phyloP scores from a whole-genome alignment of 202 grass and related monocot genomes.

The Miscanthus sacchariflorus region DNA sequence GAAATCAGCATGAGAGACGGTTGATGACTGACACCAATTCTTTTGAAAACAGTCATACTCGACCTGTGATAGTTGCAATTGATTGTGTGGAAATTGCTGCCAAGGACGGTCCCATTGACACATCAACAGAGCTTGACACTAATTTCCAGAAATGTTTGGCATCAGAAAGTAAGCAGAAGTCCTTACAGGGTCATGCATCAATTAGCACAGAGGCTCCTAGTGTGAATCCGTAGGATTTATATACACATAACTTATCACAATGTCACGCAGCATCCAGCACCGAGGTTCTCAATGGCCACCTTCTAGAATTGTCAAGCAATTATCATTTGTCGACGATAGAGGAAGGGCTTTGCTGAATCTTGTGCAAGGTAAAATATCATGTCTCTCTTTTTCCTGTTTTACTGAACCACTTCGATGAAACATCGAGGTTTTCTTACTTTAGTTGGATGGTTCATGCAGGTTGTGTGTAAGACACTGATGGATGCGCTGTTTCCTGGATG shows the following conservation, averaged over 20 bases:
- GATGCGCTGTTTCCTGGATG: not conserved
- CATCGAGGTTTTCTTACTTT: no score
- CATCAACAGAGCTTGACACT: slow-evolving; percentile 23
- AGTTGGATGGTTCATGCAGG: not conserved
- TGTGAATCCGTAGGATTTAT: slow-evolving; percentile 1
- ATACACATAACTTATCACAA: slow-evolving; percentile 12
- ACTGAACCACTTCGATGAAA: no score
- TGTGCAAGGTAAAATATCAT: slow-evolving; percentile 38
- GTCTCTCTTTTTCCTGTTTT: not conserved
- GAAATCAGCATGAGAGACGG: slow-evolving; percentile 65
- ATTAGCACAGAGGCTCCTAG: slow-evolving; percentile 15
- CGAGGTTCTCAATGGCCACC: slow-evolving; percentile 7
- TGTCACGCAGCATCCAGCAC: slow-evolving; percentile 15
- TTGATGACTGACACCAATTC: slow-evolving; percentile 48
- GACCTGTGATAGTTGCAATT: slow-evolving; percentile 34
- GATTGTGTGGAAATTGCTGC: slow-evolving; percentile 38
- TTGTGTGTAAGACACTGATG: not conserved
- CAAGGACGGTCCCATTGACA: slow-evolving; percentile 43
- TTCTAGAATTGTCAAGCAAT: not conserved
- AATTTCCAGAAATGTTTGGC: slow-evolving; percentile 44
- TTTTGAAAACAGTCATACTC: slow-evolving; percentile 14
- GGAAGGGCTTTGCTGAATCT: slow-evolving; percentile 11
- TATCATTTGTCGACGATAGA: slow-evolving; percentile 2
- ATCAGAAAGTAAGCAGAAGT: slow-evolving; percentile 46
- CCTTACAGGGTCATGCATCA: slow-evolving; percentile 26